These are phyloP conservation scores for Pelargonium nanum DNA, from an alignment of 345 rosid genomes.

Conservation along the genomic window DNA sequence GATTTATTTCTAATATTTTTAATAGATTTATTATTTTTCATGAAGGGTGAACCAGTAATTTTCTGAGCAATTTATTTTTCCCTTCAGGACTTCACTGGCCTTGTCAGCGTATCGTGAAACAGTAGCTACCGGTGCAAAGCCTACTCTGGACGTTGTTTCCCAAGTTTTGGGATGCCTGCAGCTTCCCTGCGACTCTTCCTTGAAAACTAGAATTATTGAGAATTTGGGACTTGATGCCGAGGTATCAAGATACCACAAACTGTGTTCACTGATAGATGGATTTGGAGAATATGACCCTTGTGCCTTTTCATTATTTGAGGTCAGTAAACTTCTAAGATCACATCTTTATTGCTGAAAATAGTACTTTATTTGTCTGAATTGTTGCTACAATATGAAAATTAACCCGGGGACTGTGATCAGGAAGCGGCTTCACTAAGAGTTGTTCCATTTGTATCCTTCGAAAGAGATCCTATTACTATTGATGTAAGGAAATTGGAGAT, in stretches of 20 bases:
- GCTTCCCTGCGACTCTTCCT: constrained; percentile 56
- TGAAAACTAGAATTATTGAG: constrained; percentile 55
- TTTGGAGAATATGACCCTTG: constrained; percentile 95
- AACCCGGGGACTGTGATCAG: constrained; percentile 17
- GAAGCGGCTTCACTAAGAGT: constrained; percentile 78
- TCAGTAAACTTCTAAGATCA: constrained; percentile 18
- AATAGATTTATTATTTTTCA: background rate
- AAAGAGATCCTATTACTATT: constrained; percentile 41
- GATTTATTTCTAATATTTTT: background rate
- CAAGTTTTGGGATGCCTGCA: constrained; percentile 79
- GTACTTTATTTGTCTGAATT: constrained; percentile 8
- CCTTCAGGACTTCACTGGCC: constrained; percentile 63
- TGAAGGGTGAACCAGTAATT: background rate
- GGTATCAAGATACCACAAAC: constrained; percentile 38
- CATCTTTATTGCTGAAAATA: background rate
- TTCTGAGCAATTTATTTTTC: constrained; percentile 12
- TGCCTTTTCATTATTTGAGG: constrained; percentile 87
- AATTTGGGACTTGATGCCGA: constrained; percentile 45
- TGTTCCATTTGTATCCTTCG: constrained; percentile 54
- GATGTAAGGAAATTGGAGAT: constrained; percentile 48
- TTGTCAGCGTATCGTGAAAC: constrained; percentile 64
- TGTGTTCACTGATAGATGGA: constrained; percentile 68
- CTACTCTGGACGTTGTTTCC: constrained; percentile 68
- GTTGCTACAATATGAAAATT: too few species aligned
- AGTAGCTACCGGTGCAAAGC: constrained; percentile 47